Percentiles rank a stretch among this genome's conserved stretches.
phyloP scores from a whole-genome alignment of 805 yeast species.

The Hanseniaspora guilliermondii region DNA sequence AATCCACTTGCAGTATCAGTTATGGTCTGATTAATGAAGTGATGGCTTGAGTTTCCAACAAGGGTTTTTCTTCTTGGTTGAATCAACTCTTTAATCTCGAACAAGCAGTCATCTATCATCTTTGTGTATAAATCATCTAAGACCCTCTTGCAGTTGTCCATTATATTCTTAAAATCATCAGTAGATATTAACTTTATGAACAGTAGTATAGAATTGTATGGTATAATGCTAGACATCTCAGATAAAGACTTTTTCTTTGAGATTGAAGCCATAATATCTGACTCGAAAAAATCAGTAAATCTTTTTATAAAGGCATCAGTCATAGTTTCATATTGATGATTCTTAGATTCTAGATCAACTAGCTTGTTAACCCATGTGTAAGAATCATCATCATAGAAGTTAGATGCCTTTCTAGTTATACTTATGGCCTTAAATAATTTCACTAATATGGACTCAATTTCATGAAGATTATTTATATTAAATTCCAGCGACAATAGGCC shows the following conservation, averaged over 20 bases:
- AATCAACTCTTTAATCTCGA: slow-evolving; percentile 12
- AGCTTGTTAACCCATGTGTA: slow-evolving; percentile 25
- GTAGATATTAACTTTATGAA: slow-evolving; percentile 49
- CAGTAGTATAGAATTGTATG: slow-evolving; percentile 38
- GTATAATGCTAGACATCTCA: slow-evolving; percentile 31
- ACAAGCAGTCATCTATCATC: slow-evolving; percentile 23
- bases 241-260: slow-evolving; percentile 24
- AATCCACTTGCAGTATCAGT: neutral
- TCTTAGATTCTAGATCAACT: slow-evolving; percentile 58
- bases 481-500: slow-evolving; percentile 38
- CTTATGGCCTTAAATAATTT: slow-evolving; percentile 52
- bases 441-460: slow-evolving; percentile 44
- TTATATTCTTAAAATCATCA: slow-evolving; percentile 33
- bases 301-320: slow-evolving; percentile 39
- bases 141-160: slow-evolving; percentile 28
- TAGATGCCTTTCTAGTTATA: slow-evolving; percentile 31
- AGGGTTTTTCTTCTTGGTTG: slow-evolving; percentile 7
- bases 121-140: slow-evolving; percentile 22
- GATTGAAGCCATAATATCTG: slow-evolving; percentile 31
- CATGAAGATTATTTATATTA: slow-evolving; percentile 33
- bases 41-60: neutral
- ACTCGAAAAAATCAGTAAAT: slow-evolving; percentile 33
- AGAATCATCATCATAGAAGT: slow-evolving; percentile 24
- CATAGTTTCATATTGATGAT: slow-evolving; percentile 45
- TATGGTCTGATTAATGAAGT: neutral